A percentile compares a stretch with the other conserved stretches of the same genome.
Evolutionary conservation across 208 protist species (phyloP).

Genomic region (Naegleria gruberi): DNA sequence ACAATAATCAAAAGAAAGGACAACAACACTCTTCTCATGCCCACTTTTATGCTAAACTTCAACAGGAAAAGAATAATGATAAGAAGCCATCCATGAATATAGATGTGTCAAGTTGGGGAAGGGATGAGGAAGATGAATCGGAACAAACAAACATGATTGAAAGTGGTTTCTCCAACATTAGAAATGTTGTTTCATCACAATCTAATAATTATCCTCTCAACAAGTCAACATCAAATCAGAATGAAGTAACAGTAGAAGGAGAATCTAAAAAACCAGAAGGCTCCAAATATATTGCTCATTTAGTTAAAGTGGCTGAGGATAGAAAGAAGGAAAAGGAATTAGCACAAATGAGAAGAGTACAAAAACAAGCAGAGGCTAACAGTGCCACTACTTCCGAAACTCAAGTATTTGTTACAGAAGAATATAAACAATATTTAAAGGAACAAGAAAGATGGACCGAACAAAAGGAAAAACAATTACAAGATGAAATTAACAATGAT

Average conservation of each 20-base stretch:
- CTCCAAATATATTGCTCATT: background rate
- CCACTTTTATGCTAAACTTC: background rate
- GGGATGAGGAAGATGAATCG: background rate
- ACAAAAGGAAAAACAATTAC: background rate
- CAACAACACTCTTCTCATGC: background rate
- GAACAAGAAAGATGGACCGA: background rate
- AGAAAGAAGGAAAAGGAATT: background rate
- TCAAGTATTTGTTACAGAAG: background rate
- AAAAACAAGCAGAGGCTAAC: background rate
- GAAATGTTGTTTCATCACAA: background rate
- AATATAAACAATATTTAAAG: background rate
- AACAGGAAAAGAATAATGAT: background rate
- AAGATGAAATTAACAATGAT: background rate
- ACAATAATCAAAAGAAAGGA: background rate
- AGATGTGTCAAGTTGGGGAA: too few species aligned
- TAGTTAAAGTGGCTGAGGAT: background rate
- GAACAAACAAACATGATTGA: background rate
- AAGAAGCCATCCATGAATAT: background rate
- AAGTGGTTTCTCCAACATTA: background rate
- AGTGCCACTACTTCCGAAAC: too few species aligned
- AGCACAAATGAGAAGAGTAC: background rate
- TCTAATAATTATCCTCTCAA: too few species aligned
- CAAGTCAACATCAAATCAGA: too few species aligned
- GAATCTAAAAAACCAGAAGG: background rate
- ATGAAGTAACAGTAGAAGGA: background rate